Evolutionary conservation across 495 filamentous ascomycete species (phyloP).

Genomic region (Trichoderma erinaceum): DNA sequence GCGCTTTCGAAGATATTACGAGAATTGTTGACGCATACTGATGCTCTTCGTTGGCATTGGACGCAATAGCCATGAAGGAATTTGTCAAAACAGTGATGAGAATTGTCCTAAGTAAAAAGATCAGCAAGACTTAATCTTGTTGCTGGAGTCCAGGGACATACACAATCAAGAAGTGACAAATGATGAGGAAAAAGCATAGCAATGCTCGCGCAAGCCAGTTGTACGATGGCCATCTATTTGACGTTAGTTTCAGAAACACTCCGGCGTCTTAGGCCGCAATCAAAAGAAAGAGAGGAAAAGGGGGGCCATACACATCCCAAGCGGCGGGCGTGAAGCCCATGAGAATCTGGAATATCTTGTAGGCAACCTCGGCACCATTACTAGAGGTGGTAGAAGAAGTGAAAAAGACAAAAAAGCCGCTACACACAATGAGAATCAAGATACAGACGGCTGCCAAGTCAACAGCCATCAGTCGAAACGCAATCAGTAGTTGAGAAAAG

Average conservation of each 20-base stretch:
- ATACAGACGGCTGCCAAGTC: slow-evolving; percentile 79
- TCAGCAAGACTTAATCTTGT: slow-evolving; percentile 18
- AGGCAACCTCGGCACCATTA: slow-evolving; percentile 64
- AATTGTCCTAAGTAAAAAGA: slow-evolving; percentile 51
- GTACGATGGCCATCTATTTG: slow-evolving; percentile 62
- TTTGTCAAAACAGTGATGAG: slow-evolving; percentile 89
- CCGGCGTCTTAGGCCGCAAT: neutral
- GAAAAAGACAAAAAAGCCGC: slow-evolving; percentile 92
- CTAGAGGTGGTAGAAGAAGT: slow-evolving; percentile 62
- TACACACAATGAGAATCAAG: slow-evolving; percentile 76
- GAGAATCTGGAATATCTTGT: slow-evolving; percentile 83
- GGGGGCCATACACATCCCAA: slow-evolving; percentile 41
- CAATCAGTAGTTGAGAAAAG: slow-evolving; percentile 89
- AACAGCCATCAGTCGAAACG: slow-evolving; percentile 85
- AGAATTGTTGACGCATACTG: slow-evolving; percentile 41
- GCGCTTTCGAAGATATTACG: neutral
- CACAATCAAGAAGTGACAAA: slow-evolving; percentile 91
- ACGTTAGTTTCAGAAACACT: slow-evolving; percentile 3
- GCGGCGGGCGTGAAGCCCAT: slow-evolving; percentile 66
- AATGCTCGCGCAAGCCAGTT: slow-evolving; percentile 69
- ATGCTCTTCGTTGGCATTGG: slow-evolving; percentile 87
- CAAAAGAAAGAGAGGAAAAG: neutral
- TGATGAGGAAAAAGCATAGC: slow-evolving; percentile 76
- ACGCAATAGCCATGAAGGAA: slow-evolving; percentile 87
- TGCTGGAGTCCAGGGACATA: slow-evolving; percentile 23